Evolutionary conservation across 345 rosid genomes (phyloP).

Genomic region (Adansonia digitata): DNA sequence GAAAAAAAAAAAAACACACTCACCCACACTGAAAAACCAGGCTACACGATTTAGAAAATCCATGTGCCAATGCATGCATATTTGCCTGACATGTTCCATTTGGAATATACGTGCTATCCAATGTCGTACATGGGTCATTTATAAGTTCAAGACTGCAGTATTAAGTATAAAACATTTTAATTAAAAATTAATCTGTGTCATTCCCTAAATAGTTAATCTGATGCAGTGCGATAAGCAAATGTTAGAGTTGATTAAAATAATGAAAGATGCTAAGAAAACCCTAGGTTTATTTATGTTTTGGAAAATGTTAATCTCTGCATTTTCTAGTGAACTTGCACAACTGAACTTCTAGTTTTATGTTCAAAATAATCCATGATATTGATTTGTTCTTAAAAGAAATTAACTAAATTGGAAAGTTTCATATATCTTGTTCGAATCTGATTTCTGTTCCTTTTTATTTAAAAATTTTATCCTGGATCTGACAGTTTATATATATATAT

Average conservation of each 20-base stretch:
- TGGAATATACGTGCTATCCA: not conserved
- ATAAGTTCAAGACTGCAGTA: not conserved
- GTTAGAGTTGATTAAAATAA: not conserved
- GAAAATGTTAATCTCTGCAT: too few species aligned
- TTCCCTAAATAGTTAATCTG: not conserved
- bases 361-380: not conserved
- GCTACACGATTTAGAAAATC: not conserved
- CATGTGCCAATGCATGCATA: not conserved
- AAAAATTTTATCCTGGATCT: too few species aligned
- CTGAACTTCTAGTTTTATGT: not conserved
- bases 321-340: too few species aligned
- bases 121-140: not conserved
- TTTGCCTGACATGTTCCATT: not conserved
- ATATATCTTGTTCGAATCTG: too few species aligned
- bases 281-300: not conserved
- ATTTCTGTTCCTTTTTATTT: too few species aligned
- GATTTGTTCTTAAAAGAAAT: too few species aligned
- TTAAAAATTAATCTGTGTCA: not conserved
- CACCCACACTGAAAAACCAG: not conserved
- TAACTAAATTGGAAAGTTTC: too few species aligned
- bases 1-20: too few species aligned
- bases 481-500: not conserved
- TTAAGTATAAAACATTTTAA: not conserved
- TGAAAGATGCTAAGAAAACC: not conserved
- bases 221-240: not conserved